phyloP scores from a whole-genome alignment of 2,329 filamentous ascomycete species.

The Chaetomium strumarium region DNA sequence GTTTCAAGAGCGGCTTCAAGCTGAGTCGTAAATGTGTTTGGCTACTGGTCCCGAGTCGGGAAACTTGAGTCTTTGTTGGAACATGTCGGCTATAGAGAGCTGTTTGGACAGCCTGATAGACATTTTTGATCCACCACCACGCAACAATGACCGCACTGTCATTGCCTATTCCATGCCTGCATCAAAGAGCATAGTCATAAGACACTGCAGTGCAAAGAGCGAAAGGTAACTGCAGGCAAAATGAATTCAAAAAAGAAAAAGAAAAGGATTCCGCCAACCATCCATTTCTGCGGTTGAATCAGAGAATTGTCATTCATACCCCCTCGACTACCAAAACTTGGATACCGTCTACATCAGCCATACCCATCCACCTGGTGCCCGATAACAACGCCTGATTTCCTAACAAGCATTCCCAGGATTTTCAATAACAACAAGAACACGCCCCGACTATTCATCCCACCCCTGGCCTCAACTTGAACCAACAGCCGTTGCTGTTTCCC shows the following conservation, averaged over 20 bases:
- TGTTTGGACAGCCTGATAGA: background rate
- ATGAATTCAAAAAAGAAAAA: too few species aligned
- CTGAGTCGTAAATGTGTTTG: background rate
- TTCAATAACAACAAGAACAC: background rate
- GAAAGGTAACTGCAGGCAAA: too few species aligned
- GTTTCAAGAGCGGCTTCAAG: constrained; percentile 39
- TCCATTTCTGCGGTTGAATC: too few species aligned
- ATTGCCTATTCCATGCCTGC: too few species aligned
- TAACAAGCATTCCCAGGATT: background rate
- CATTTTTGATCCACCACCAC: background rate
- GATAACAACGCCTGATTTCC: background rate
- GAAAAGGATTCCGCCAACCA: too few species aligned
- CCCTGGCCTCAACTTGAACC: background rate
- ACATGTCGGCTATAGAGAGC: background rate
- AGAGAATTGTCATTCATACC: background rate
- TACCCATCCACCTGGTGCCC: background rate
- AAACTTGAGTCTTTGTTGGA: background rate
- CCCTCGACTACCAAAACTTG: background rate
- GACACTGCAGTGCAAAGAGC: too few species aligned
- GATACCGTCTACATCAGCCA: background rate
- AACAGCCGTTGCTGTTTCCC: too few species aligned
- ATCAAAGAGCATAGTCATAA: too few species aligned
- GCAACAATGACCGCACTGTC: background rate
- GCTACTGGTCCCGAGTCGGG: too few species aligned
- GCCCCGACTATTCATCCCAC: background rate